Conservation (phyloP, 371 early-diverging fungal species). For the Umbelopsis sp. region DNA sequence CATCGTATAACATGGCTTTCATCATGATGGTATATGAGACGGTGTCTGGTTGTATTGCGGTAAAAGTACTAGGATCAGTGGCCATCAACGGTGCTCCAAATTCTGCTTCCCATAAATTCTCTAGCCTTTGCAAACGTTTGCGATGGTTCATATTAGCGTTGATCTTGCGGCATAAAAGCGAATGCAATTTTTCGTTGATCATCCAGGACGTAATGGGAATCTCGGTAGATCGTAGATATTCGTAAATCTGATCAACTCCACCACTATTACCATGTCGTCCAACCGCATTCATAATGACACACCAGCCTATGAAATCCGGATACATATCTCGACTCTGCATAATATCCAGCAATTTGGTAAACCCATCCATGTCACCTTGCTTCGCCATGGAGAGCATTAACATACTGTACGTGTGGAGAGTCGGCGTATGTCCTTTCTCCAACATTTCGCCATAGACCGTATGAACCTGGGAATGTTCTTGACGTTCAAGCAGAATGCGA, state of each 20-base stretch:
- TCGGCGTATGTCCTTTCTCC: not conserved
- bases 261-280: not conserved
- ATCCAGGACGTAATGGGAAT: not conserved
- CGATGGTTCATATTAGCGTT: not conserved
- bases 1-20: not conserved
- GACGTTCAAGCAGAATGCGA: not conserved
- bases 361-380: slow-evolving; percentile 8
- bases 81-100: not conserved
- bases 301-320: slow-evolving; percentile 9
- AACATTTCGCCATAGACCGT: not conserved
- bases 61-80: not conserved
- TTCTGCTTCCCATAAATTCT: not conserved
- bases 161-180: not conserved
- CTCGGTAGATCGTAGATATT: not conserved
- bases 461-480: slow-evolving; percentile 1
- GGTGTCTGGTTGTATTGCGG: not conserved
- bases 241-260: slow-evolving; percentile 2
- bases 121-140: not conserved
- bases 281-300: slow-evolving; percentile 1
- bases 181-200: not conserved
- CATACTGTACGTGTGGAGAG: slow-evolving; percentile 1
- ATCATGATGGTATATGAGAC: slow-evolving; percentile 10
- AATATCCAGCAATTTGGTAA: slow-evolving; percentile 8
- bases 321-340: slow-evolving; percentile 11
- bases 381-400: slow-evolving; percentile 11